phyloP scores from a whole-genome alignment of 2,329 filamentous ascomycete species.

The Microdochium bolleyi region DNA sequence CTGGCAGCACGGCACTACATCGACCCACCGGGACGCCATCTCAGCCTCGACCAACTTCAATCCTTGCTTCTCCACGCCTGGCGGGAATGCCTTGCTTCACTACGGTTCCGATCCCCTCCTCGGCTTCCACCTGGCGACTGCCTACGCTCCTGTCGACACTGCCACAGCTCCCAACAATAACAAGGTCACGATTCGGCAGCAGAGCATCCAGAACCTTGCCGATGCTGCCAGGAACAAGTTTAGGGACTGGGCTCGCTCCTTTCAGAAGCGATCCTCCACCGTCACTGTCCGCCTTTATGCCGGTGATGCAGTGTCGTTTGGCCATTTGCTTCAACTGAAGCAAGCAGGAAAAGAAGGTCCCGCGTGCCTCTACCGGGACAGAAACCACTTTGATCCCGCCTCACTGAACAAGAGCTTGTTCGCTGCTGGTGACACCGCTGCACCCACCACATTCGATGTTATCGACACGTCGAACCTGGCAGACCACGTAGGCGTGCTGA shows the following conservation, averaged over 20 bases:
- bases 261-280: slow-evolving; percentile 18
- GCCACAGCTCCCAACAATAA: slow-evolving; percentile 27
- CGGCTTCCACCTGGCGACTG: slow-evolving; percentile 48
- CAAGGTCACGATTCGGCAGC: background rate
- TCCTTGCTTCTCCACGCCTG: background rate
- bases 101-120: slow-evolving; percentile 42
- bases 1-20: slow-evolving; percentile 25
- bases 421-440: background rate
- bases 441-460: slow-evolving; percentile 34
- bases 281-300: slow-evolving; percentile 36
- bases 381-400: background rate
- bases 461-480: slow-evolving; percentile 46
- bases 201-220: slow-evolving; percentile 14
- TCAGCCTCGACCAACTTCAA: slow-evolving; percentile 23
- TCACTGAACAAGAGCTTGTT: background rate
- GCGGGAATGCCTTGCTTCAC: background rate
- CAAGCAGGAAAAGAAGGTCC: background rate
- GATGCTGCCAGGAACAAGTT: slow-evolving; percentile 36
- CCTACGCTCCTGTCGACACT: slow-evolving; percentile 27
- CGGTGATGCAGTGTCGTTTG: slow-evolving; percentile 9
- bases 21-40: background rate
- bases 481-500: slow-evolving; percentile 35
- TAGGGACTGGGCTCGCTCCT: slow-evolving; percentile 32
- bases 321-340: background rate
- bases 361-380: background rate